A percentile compares a stretch with the other conserved stretches of the same genome.
Evolutionary conservation across 2,329 filamentous ascomycete genomes (phyloP).

Genomic region (Coniochaeta pulveracea): DNA sequence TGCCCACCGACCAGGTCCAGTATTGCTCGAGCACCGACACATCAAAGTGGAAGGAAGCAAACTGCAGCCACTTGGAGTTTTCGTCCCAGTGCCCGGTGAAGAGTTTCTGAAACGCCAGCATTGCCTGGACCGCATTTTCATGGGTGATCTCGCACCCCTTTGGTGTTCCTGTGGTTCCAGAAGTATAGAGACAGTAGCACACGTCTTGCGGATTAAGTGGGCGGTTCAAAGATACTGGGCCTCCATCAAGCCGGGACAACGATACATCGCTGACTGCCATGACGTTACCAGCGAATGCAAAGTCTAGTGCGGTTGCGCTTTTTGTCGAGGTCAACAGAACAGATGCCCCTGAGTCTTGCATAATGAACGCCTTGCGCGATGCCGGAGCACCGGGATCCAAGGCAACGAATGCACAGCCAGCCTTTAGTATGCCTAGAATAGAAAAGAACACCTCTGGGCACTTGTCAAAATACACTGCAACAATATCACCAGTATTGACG

Average conservation of each 20-base stretch:
- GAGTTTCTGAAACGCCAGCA: conserved; percentile 73
- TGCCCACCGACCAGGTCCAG: conserved; percentile 89
- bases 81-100: conserved; percentile 66
- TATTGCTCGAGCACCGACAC: conserved; percentile 90
- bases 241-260: conserved; percentile 13
- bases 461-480: conserved; percentile 76
- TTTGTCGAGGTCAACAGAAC: conserved; percentile 45
- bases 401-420: conserved; percentile 71
- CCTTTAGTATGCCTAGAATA: conserved; percentile 72
- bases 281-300: conserved; percentile 18
- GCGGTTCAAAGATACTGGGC: conserved; percentile 18
- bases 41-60: conserved; percentile 90
- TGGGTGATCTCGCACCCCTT: conserved; percentile 87
- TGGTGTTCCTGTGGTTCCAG: conserved; percentile 74
- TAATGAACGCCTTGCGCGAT: conserved; percentile 66
- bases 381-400: conserved; percentile 65
- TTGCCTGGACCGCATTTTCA: conserved; percentile 78
- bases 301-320: conserved; percentile 17
- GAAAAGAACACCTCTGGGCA: conserved; percentile 75
- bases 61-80: conserved; percentile 76
- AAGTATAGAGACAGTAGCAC: conserved; percentile 81
- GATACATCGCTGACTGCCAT: conserved; percentile 19
- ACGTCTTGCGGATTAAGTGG: conserved; percentile 38
- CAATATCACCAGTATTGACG: conserved; percentile 45
- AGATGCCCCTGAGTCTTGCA: conserved; percentile 58